phyloP scores from a whole-genome alignment of 164 flowering plant genomes.

The Taxillus chinensis region DNA sequence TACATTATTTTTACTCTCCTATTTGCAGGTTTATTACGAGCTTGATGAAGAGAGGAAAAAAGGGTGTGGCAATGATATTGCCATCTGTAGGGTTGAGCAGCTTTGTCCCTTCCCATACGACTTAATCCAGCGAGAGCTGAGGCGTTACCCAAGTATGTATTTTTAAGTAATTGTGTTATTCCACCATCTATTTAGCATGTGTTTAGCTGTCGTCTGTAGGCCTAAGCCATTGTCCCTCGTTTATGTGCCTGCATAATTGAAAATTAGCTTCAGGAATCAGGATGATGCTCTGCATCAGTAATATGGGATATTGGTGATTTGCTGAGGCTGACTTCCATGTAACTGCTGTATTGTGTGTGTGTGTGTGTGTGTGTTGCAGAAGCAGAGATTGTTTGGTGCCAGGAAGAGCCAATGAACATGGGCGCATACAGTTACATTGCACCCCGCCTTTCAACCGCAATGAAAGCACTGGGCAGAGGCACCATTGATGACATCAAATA shows the following conservation, averaged over 20 bases:
- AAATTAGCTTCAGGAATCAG: no score
- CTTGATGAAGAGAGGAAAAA: conserved; percentile 81
- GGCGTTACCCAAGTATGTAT: conserved; percentile 90
- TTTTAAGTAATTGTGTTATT: neutral
- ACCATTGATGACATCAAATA: conserved; percentile 62
- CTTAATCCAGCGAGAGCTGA: conserved; percentile 82
- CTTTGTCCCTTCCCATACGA: conserved; percentile 96
- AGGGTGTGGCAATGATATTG: conserved; percentile 49
- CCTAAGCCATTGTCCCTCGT: no score
- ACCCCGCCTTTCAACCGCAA: conserved; percentile 78
- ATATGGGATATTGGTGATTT: no score
- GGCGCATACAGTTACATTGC: conserved; percentile 71
- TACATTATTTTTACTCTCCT: no score
- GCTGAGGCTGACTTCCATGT: no score
- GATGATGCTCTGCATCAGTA: no score
- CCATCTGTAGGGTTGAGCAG: conserved; percentile 94
- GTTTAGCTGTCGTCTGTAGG: no score
- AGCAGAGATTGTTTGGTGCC: conserved; percentile 96
- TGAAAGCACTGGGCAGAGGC: conserved; percentile 70
- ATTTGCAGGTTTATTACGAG: conserved; percentile 75
- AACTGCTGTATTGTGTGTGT: no score
- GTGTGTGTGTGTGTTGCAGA: conserved; percentile 38
- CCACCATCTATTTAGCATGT: no score
- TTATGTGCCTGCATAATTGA: no score
- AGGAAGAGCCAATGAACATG: conserved; percentile 99